Evolutionary conservation across 2,329 filamentous ascomycete genomes (phyloP).

Genomic region (Aspergillus sojae): DNA sequence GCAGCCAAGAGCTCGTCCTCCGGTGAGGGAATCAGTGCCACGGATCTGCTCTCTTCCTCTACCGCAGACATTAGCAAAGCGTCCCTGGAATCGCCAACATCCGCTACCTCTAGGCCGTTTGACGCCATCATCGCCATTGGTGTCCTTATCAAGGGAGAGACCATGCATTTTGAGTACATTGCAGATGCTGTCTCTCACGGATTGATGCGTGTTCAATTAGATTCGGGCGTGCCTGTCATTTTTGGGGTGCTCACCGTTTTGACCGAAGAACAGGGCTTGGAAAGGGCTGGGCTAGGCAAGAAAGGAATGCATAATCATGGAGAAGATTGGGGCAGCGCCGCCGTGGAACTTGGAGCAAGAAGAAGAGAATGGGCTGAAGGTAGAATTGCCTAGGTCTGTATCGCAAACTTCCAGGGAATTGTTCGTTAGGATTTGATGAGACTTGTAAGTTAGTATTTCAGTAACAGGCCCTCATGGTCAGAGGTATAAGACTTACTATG

Average conservation of each 20-base stretch:
- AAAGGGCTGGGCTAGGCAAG: conserved; percentile 73
- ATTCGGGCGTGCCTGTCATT: conserved; percentile 84
- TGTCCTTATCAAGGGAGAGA: conserved; percentile 96
- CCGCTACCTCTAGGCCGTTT: conserved; percentile 61
- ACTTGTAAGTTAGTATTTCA: background rate
- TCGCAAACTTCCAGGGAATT: background rate
- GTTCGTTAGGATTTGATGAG: background rate
- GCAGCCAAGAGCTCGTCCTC: conserved; percentile 58
- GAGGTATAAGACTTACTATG: background rate
- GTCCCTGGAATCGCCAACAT: conserved; percentile 39
- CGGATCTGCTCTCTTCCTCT: conserved; percentile 63
- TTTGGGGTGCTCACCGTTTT: conserved; percentile 91
- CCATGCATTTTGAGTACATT: conserved; percentile 99
- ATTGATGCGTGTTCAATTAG: conserved; percentile 91
- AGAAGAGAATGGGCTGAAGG: conserved; percentile 80
- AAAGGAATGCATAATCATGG: conserved; percentile 80
- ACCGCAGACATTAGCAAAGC: conserved; percentile 67
- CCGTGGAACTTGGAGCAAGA: conserved; percentile 92
- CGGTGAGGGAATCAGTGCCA: conserved; percentile 46
- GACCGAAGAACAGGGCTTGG: conserved; percentile 82
- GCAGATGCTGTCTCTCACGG: conserved; percentile 87
- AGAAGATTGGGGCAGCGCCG: conserved; percentile 91
- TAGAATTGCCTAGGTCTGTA: conserved; percentile 47
- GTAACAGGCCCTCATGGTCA: background rate
- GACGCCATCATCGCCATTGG: conserved; percentile 95